Conservation (phyloP, 1,284 basidiomycete species). For the Tilletia indica region DNA sequence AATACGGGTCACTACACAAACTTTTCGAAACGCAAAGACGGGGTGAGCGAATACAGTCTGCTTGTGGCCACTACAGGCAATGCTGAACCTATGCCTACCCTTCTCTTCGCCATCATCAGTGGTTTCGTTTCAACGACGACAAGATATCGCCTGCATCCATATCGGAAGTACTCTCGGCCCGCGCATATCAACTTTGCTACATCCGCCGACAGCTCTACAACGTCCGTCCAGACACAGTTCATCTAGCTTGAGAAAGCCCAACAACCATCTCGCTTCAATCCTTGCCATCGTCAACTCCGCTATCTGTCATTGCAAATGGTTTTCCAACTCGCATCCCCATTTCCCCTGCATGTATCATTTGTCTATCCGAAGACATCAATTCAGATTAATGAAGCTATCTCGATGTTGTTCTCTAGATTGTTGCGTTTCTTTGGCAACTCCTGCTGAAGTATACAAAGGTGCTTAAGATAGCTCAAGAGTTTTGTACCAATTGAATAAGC, state of each 20-base stretch:
- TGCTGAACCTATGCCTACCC: constrained; percentile 43
- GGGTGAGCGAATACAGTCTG: constrained; percentile 60
- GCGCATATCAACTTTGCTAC: constrained; percentile 53
- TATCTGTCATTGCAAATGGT: neutral
- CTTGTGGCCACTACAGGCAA: too few species aligned
- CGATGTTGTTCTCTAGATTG: too few species aligned
- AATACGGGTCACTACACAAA: constrained; percentile 93
- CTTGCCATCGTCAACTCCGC: neutral
- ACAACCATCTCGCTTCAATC: neutral
- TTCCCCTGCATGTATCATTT: neutral
- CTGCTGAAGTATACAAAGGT: too few species aligned
- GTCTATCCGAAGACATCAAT: too few species aligned
- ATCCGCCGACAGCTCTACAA: constrained; percentile 41
- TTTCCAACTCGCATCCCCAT: neutral
- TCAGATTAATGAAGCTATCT: too few species aligned
- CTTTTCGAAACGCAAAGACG: constrained; percentile 72
- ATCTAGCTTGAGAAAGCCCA: constrained; percentile 2
- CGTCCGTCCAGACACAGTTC: constrained; percentile 17
- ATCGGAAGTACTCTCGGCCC: constrained; percentile 33
- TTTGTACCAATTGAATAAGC: constrained; percentile 2
- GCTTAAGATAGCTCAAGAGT: neutral
- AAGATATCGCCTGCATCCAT: constrained; percentile 61
- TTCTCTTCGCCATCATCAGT: constrained; percentile 61
- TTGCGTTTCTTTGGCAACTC: too few species aligned
- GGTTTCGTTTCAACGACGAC: constrained; percentile 93